Conservation (phyloP, 2,329 filamentous ascomycete genomes). For the Microdochium trichocladiopsis region DNA sequence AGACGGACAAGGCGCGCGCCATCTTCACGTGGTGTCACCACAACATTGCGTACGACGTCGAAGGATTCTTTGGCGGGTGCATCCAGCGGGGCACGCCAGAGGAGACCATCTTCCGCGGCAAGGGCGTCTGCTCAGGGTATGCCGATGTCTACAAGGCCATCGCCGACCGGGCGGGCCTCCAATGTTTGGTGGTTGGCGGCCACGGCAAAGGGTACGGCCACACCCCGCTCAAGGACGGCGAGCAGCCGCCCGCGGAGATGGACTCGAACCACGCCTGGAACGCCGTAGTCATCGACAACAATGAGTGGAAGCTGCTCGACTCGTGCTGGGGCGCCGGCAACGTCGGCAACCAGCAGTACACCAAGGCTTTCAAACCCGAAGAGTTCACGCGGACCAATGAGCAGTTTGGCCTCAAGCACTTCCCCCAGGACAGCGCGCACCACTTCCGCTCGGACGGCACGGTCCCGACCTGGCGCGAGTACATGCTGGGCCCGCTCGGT, state of each 20-base stretch:
- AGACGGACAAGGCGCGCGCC: conserved; percentile 83
- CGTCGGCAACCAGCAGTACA: conserved; percentile 54
- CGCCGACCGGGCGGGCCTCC: conserved; percentile 70
- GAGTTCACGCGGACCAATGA: conserved; percentile 62
- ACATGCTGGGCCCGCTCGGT: conserved; percentile 55
- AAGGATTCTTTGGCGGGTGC: conserved; percentile 67
- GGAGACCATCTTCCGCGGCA: conserved; percentile 66
- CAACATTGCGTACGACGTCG: conserved; percentile 80
- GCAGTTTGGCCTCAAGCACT: conserved; percentile 75
- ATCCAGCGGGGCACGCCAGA: conserved; percentile 62
- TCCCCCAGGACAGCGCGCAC: conserved; percentile 57
- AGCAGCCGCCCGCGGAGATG: conserved; percentile 56
- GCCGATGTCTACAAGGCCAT: conserved; percentile 75
- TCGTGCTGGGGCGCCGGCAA: conserved; percentile 87
- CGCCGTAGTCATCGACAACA: conserved; percentile 78
- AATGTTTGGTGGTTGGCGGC: conserved; percentile 66
- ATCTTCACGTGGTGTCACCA: conserved; percentile 96
- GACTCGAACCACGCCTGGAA: conserved; percentile 82
- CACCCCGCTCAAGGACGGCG: conserved; percentile 51
- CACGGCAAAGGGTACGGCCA: conserved; percentile 86
- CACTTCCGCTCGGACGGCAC: conserved; percentile 73
- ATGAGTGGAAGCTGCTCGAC: conserved; percentile 87
- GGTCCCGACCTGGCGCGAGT: conserved; percentile 71
- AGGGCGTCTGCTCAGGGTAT: conserved; percentile 89
- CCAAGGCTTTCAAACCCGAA: conserved; percentile 58